Base-by-base conservation (phyloP, 1,284 basidiomycete species). In the Irpex rosettiformis region DNA sequence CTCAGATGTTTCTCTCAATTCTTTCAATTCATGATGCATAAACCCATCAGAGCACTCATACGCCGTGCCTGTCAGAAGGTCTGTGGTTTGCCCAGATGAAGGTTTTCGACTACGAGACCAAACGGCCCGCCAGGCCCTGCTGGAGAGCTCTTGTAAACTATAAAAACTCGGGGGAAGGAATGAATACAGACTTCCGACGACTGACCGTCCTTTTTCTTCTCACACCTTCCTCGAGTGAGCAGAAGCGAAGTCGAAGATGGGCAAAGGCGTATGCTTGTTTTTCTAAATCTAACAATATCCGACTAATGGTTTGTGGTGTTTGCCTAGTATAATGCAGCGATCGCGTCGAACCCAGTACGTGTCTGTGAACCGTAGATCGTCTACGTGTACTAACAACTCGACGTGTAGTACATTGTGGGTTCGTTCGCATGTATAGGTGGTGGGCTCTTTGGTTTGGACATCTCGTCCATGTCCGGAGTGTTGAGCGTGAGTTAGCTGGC, bases 381-480 rank as follows among this genome's bases (percentile, higher is more conserved):
- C 54, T 4, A 18, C 27, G 42, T 13, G n/a, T 29, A 59, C 58
- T 22, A 16, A 42, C 11, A 22, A 18, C 29, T 28, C 33, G 16
- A 45, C 29, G 28, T 33, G 8, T 56, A 72, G 69, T 89, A 88
- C 70, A 70, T 88, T 61, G 87, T 88, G 56, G 88, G 89, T 28
- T 83, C 86, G 16, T 91, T 91, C 72, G 88, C 89, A 72, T 89
- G 88, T 70, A 91, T 91, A 63, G 88, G 89, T 55, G 89, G 89
- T 64, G 85, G 86, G 56, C 79, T 91, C 48, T 90, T 90, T 69
- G 88, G 89, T 67, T 69, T 89, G 75, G 89, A 91, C 78, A 91
- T 91, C 67, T 88, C 86, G 68, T 89, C 86, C 69, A 90, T 91
- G 89, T 88, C 87, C 61, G 88, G 85, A n/a, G 86, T 90, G 53